Percentiles rank a stretch among this genome's conserved stretches.
These are phyloP conservation scores for Thelonectria blattea DNA, from an alignment of 2,329 filamentous ascomycete species.

Conservation along the genomic window DNA sequence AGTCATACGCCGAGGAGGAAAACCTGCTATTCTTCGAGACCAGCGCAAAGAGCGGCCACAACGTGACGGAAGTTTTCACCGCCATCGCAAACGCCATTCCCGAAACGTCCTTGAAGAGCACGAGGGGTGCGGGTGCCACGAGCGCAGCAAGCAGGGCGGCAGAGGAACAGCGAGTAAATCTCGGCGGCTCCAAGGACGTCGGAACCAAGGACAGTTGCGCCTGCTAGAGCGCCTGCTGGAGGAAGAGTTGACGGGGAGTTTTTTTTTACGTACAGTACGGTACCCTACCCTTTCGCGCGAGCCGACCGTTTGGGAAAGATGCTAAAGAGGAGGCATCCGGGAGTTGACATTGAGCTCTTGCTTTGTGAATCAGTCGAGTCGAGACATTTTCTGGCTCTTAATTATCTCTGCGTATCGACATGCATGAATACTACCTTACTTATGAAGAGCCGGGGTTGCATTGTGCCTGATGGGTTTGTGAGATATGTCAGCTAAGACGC, in stretches of 20 bases:
- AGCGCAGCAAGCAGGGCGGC: conserved; percentile 63
- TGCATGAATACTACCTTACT: conserved; percentile 8
- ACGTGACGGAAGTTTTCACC: conserved; percentile 95
- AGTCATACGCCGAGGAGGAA: conserved; percentile 94
- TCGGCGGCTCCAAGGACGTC: conserved; percentile 74
- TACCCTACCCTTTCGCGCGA: conserved; percentile 37
- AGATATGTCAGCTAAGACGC: neutral
- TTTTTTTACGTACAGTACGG: conserved; percentile 34
- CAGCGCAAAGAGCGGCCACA: conserved; percentile 93
- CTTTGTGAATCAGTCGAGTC: conserved; percentile 21
- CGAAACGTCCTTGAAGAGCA: conserved; percentile 92
- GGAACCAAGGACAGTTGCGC: conserved; percentile 91
- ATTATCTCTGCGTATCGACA: conserved; percentile 17
- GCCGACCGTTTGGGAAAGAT: conserved; percentile 38
- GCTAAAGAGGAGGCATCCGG: conserved; percentile 37
- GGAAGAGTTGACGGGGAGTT: conserved; percentile 18
- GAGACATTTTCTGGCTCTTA: conserved; percentile 27
- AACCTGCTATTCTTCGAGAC: conserved; percentile 96
- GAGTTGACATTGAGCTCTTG: conserved; percentile 36
- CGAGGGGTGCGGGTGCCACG: conserved; percentile 73
- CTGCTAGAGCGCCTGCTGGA: conserved; percentile 60
- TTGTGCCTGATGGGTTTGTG: neutral
- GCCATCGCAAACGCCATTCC: conserved; percentile 98
- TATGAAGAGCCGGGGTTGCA: neutral
- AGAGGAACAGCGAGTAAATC: conserved; percentile 80